Conservation (phyloP, 2,329 filamentous ascomycete genomes). For the Pyricularia grisea region DNA sequence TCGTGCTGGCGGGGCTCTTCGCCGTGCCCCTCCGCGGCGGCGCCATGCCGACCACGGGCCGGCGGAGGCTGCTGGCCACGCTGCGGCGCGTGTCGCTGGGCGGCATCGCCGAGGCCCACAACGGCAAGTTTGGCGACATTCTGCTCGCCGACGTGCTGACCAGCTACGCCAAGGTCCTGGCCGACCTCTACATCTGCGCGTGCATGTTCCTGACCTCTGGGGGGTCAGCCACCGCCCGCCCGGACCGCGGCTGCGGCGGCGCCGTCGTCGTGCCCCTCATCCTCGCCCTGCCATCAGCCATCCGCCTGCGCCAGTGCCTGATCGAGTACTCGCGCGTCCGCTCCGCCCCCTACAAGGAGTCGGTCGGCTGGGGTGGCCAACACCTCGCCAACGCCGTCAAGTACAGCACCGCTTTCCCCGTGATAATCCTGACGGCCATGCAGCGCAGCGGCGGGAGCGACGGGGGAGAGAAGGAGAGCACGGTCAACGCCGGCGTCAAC, state of each 20-base stretch:
- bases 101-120: slow-evolving; percentile 73
- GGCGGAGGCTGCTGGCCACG: slow-evolving; percentile 65
- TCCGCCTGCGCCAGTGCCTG: slow-evolving; percentile 84
- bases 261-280: slow-evolving; percentile 72
- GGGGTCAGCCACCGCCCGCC: slow-evolving; percentile 67
- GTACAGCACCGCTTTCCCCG: slow-evolving; percentile 89
- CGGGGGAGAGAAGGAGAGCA: not conserved
- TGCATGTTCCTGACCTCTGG: slow-evolving; percentile 78
- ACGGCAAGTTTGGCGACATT: slow-evolving; percentile 93
- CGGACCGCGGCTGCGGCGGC: slow-evolving; percentile 75
- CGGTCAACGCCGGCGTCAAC: slow-evolving; percentile 29
- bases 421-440: slow-evolving; percentile 71
- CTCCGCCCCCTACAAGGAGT: slow-evolving; percentile 42
- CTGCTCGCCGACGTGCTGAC: slow-evolving; percentile 90
- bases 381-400: slow-evolving; percentile 92
- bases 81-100: slow-evolving; percentile 74
- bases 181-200: slow-evolving; percentile 76
- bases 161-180: slow-evolving; percentile 86
- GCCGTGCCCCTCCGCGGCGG: slow-evolving; percentile 49
- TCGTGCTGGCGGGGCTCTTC: slow-evolving; percentile 62
- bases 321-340: slow-evolving; percentile 74
- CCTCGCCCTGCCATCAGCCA: slow-evolving; percentile 72
- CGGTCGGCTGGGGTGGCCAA: slow-evolving; percentile 67
- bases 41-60: slow-evolving; percentile 53
- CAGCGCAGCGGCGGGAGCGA: slow-evolving; percentile 42